These are phyloP conservation scores for Boletellus emodensis DNA, from an alignment of 768 basidiomycete genomes.

Conservation along the genomic window DNA sequence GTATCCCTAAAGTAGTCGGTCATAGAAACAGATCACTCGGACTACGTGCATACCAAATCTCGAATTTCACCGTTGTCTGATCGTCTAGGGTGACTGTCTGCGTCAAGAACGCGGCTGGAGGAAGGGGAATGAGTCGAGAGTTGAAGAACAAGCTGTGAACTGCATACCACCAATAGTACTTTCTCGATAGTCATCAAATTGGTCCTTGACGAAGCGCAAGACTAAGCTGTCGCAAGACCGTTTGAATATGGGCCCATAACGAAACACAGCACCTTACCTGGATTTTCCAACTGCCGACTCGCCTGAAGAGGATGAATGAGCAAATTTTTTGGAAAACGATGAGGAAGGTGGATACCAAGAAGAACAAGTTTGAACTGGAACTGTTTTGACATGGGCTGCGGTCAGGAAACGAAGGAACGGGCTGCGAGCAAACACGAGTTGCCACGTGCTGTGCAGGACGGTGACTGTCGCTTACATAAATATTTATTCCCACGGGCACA, in stretches of 20 bases:
- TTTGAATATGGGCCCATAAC: slow-evolving; percentile 24
- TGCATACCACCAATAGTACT: slow-evolving; percentile 85
- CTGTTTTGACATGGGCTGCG: slow-evolving; percentile 78
- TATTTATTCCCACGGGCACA: slow-evolving; percentile 21
- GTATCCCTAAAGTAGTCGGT: slow-evolving; percentile 65
- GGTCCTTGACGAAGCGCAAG: slow-evolving; percentile 92
- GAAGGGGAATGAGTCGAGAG: slow-evolving; percentile 15
- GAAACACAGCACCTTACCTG: slow-evolving; percentile 46
- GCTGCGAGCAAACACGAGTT: not conserved
- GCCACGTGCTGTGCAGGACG: slow-evolving; percentile 8
- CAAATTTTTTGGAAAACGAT: not conserved
- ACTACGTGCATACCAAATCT: slow-evolving; percentile 74
- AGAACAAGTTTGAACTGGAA: slow-evolving; percentile 96
- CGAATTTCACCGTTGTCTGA: slow-evolving; percentile 92
- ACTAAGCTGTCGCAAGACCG: slow-evolving; percentile 61
- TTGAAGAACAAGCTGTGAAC: not conserved
- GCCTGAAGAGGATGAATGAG: slow-evolving; percentile 45
- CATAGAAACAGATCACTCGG: not conserved
- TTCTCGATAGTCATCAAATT: slow-evolving; percentile 94
- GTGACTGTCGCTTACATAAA: slow-evolving; percentile 24
- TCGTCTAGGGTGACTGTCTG: slow-evolving; percentile 92
- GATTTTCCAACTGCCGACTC: slow-evolving; percentile 98
- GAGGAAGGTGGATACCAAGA: slow-evolving; percentile 54
- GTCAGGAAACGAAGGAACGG: slow-evolving; percentile 20
- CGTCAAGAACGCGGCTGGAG: slow-evolving; percentile 91